These are phyloP conservation scores for Amyloporia xantha DNA, from an alignment of 768 basidiomycete genomes.

Conservation along the genomic window DNA sequence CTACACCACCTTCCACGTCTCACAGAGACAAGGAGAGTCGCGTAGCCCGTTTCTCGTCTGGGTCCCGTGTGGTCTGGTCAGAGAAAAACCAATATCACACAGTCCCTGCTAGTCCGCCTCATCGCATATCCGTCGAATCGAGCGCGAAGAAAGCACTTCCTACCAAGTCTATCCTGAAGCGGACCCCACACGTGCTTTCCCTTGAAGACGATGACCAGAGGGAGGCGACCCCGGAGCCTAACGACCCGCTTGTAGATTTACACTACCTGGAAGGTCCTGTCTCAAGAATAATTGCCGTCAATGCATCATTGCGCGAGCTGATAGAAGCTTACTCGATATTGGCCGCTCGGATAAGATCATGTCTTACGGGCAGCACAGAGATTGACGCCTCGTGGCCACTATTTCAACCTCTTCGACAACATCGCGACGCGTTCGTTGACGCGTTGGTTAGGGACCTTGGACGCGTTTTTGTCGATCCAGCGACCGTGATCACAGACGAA, in stretches of 20 bases:
- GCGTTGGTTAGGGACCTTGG: slow-evolving; percentile 65
- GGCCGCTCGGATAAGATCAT: slow-evolving; percentile 52
- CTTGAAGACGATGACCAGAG: slow-evolving; percentile 40
- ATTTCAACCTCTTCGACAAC: slow-evolving; percentile 61
- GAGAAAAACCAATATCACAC: slow-evolving; percentile 14
- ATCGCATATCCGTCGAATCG: slow-evolving; percentile 12
- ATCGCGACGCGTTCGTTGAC: slow-evolving; percentile 43
- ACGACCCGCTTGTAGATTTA: slow-evolving; percentile 55
- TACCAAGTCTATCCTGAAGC: slow-evolving; percentile 67
- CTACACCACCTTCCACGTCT: slow-evolving; percentile 19
- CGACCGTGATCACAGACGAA: neutral
- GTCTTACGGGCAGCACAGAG: slow-evolving; percentile 35
- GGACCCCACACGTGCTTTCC: slow-evolving; percentile 29
- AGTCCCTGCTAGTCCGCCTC: slow-evolving; percentile 9
- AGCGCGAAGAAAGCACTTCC: slow-evolving; percentile 40
- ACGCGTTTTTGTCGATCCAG: slow-evolving; percentile 58
- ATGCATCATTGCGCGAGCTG: slow-evolving; percentile 47
- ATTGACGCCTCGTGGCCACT: slow-evolving; percentile 61
- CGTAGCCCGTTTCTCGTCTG: slow-evolving; percentile 7
- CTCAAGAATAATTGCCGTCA: slow-evolving; percentile 44
- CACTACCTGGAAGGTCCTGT: slow-evolving; percentile 64
- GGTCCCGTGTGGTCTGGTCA: slow-evolving; percentile 14
- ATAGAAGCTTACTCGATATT: slow-evolving; percentile 73
- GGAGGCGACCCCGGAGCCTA: slow-evolving; percentile 73
- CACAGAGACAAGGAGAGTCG: slow-evolving; percentile 19